Evolutionary conservation across 768 basidiomycete species (phyloP).

Genomic region (Trametes sanguinea): DNA sequence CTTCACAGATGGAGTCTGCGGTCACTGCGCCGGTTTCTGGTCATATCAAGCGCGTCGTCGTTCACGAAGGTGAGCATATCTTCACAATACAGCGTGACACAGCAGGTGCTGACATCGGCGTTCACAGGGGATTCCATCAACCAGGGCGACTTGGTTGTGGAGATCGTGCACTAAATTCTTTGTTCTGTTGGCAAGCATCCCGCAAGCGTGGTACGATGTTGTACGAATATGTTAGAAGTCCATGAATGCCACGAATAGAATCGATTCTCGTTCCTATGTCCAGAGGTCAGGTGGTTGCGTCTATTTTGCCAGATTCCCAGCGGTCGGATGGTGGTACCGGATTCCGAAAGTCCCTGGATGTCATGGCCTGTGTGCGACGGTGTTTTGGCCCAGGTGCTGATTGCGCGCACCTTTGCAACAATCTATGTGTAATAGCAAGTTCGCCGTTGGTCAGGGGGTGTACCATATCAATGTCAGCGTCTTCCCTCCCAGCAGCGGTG

Average conservation of each 20-base stretch:
- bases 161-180: constrained; percentile 68
- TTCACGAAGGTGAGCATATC: constrained; percentile 69
- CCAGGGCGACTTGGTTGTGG: constrained; percentile 89
- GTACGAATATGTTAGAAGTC: constrained; percentile 25
- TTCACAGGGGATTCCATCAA: constrained; percentile 84
- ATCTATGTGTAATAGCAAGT: background rate
- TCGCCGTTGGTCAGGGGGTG: constrained; percentile 5
- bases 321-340: constrained; percentile 13
- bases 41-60: constrained; percentile 90
- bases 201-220: constrained; percentile 13
- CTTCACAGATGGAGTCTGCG: constrained; percentile 89
- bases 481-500: background rate
- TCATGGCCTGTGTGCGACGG: background rate
- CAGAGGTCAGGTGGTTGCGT: constrained; percentile 10
- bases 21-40: constrained; percentile 97
- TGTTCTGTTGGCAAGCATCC: constrained; percentile 3
- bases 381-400: background rate
- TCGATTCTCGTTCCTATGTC: background rate
- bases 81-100: background rate
- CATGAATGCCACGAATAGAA: constrained; percentile 19
- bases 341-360: constrained; percentile 8
- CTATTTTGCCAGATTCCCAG: background rate
- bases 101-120: constrained; percentile 9
- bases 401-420: background rate
- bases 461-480: background rate